These are phyloP conservation scores for Rhizopus stolonifer DNA, from an alignment of 371 early-diverging fungal species.

Conservation along the genomic window DNA sequence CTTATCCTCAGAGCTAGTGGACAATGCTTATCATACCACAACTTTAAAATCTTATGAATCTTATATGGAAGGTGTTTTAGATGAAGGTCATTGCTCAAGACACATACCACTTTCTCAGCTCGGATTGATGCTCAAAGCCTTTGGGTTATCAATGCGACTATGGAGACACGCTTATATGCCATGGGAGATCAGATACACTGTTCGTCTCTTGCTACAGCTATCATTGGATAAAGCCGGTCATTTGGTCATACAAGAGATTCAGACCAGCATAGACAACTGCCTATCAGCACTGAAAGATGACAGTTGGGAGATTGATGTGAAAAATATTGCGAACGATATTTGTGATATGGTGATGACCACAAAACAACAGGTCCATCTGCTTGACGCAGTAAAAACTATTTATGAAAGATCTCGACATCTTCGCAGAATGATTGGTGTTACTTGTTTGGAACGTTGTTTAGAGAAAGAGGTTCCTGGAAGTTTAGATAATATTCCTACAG, in stretches of 20 bases:
- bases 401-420: slow-evolving; percentile 24
- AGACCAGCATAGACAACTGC: slow-evolving; percentile 32
- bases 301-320: slow-evolving; percentile 24
- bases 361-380: slow-evolving; percentile 16
- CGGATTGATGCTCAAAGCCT: slow-evolving; percentile 29
- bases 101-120: slow-evolving; percentile 32
- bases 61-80: not conserved
- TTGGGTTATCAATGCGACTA: slow-evolving; percentile 33
- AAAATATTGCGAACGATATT: slow-evolving; percentile 20
- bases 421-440: slow-evolving; percentile 25
- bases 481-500: slow-evolving; percentile 11
- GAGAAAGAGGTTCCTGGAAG: slow-evolving; percentile 18
- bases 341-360: slow-evolving; percentile 11
- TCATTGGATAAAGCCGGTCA: slow-evolving; percentile 30
- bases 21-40: not conserved
- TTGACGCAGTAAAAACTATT: slow-evolving; percentile 28
- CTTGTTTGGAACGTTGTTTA: slow-evolving; percentile 16
- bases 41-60: not conserved
- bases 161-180: slow-evolving; percentile 34
- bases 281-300: slow-evolving; percentile 13
- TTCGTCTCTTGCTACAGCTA: slow-evolving; percentile 29
- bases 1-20: slow-evolving; percentile 1
- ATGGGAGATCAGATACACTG: slow-evolving; percentile 21
- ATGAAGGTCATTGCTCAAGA: not conserved
- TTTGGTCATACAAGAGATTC: slow-evolving; percentile 26